Evolutionary conservation across 345 rosid species (phyloP), one percentile per base, ranked within the genome.

Genomic region (Populus deltoides): DNA sequence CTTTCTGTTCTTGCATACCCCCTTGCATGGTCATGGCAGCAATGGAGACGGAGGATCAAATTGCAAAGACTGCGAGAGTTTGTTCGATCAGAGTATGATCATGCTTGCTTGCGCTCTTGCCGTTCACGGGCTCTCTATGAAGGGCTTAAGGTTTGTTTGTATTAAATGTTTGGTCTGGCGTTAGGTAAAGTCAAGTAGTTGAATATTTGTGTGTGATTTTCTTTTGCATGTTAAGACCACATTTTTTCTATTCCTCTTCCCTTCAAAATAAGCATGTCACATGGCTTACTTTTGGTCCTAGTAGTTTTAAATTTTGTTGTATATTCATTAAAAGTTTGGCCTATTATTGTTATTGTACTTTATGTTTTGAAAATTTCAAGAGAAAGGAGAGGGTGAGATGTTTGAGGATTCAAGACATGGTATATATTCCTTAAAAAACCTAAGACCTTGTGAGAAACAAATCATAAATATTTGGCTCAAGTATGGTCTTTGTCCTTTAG

Each of bases 11-110:
- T 91, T 82, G 90, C 87, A 17, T 92, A 90, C 87, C 99, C 98
- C 20, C 87, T 94, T 80, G 97, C 97, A 47, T 94, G 97, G 96
- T 97, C 99, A 74, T 97, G 99, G 99, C 97, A 91, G 86, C 99
- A 97, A 77, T 92, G 97, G 97, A 90, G 98, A 69, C 90, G 90
- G 65, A 90, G 91, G 82, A 78, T 92, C 80, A 92, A 90, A 78
- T 83, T 97, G 85, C 99, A 97, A 82, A 90, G 85, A 63, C 81
- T 97, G 63, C 97, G 99, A 62, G 98, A 97, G 85, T 97, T 90
- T 89, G 98, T 97, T 76, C 93, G 99, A 72, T 97, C 99, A 16
- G 99, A 91, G 83, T 97, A 97, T 86, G 98, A 97, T 70, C 99
- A 97, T 88, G 91, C 98, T 67, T 97, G 98, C 88, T 85, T 97